These are phyloP conservation scores for Periconia sp. DNA, from an alignment of 2,329 filamentous ascomycete species.

Conservation along the genomic window DNA sequence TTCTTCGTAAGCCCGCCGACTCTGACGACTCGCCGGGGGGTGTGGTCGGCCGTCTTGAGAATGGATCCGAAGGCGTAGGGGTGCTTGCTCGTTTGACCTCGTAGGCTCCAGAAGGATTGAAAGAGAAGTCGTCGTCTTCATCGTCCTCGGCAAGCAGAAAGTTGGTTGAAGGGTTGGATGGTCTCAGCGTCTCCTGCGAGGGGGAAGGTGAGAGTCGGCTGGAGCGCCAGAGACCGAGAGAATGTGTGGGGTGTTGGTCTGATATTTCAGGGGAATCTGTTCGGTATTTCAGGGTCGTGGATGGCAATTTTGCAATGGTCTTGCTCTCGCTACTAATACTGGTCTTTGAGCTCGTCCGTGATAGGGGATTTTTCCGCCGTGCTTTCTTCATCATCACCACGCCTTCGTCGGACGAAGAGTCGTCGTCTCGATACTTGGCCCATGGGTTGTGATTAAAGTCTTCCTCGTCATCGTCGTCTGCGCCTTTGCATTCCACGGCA, in stretches of 20 bases:
- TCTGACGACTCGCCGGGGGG: constrained; percentile 22
- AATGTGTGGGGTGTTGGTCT: constrained; percentile 56
- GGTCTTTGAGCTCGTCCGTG: constrained; percentile 61
- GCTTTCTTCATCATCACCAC: constrained; percentile 82
- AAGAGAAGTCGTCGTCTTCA: constrained; percentile 51
- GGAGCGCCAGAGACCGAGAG: constrained; percentile 53
- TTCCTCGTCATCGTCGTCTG: constrained; percentile 70
- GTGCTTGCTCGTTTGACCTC: constrained; percentile 41
- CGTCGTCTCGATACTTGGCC: constrained; percentile 50
- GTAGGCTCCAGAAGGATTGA: constrained; percentile 50
- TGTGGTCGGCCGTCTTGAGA: constrained; percentile 4
- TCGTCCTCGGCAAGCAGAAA: constrained; percentile 69
- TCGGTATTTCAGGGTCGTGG: constrained; percentile 85
- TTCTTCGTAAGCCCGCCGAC: constrained; percentile 71
- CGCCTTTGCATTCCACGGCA: constrained; percentile 84
- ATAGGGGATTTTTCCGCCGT: constrained; percentile 57
- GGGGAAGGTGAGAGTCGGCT: constrained; percentile 70
- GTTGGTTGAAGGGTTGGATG: constrained; percentile 69
- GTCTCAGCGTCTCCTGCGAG: constrained; percentile 81
- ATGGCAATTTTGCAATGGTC: constrained; percentile 86
- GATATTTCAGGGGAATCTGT: constrained; percentile 74
- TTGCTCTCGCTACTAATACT: constrained; percentile 71
- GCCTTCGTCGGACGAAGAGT: constrained; percentile 72
- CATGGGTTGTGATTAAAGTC: constrained; percentile 50
- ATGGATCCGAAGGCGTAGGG: constrained; percentile 41